phyloP scores from a whole-genome alignment of 2,329 filamentous ascomycete species.

The Penicillium vulpinum region DNA sequence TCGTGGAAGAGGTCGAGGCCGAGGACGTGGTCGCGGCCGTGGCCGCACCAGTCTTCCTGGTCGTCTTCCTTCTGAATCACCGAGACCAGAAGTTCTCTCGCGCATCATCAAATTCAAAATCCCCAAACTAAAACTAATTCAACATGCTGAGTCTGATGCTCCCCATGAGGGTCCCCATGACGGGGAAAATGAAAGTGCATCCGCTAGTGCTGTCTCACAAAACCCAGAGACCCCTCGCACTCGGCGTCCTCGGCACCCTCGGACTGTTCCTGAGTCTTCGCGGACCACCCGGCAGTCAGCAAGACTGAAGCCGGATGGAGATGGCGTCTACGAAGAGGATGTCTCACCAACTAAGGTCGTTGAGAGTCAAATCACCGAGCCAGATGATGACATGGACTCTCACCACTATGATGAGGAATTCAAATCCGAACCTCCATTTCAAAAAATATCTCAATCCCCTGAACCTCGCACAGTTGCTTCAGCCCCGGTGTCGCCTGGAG shows the following conservation, averaged over 20 bases:
- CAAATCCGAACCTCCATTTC: slow-evolving; percentile 11
- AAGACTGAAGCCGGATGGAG: slow-evolving; percentile 29
- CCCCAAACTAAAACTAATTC: slow-evolving; percentile 4
- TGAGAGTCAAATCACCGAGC: slow-evolving; percentile 10
- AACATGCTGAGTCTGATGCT: not conserved
- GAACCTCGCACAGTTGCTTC: slow-evolving; percentile 12
- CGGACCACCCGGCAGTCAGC: slow-evolving; percentile 38
- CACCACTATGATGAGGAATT: slow-evolving; percentile 14
- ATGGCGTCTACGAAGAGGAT: slow-evolving; percentile 22
- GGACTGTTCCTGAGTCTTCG: slow-evolving; percentile 33
- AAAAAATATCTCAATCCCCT: slow-evolving; percentile 17
- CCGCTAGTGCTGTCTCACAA: slow-evolving; percentile 2
- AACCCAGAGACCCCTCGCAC: slow-evolving; percentile 33
- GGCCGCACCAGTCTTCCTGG: slow-evolving; percentile 13
- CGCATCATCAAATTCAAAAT: slow-evolving; percentile 20
- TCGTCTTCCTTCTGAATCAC: slow-evolving; percentile 5
- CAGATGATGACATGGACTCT: slow-evolving; percentile 11
- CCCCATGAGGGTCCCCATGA: not conserved
- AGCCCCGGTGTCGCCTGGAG: slow-evolving; percentile 14
- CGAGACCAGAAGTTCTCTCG: slow-evolving; percentile 12
- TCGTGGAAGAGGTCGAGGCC: slow-evolving; percentile 17
- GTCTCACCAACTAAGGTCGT: slow-evolving; percentile 10
- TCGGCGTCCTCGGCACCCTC: slow-evolving; percentile 34
- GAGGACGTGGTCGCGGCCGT: slow-evolving; percentile 22
- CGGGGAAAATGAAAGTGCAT: slow-evolving; percentile 17